Percentiles rank a stretch among this genome's conserved stretches.
phyloP scores from a whole-genome alignment of 768 basidiomycete genomes.

The Mrakia gelida region DNA sequence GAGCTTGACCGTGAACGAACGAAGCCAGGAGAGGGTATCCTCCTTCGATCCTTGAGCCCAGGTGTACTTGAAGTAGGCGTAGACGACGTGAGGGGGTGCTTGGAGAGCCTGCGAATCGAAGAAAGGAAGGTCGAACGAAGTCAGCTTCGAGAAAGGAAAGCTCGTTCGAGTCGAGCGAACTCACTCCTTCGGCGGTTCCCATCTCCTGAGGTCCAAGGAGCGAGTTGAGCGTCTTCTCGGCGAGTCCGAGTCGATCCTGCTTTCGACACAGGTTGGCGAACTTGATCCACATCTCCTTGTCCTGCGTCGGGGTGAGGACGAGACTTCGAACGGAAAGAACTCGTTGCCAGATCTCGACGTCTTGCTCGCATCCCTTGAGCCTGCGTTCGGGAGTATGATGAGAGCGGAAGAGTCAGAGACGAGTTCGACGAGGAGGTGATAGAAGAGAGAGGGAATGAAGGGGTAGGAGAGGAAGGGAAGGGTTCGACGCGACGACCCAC shows the following conservation, averaged over 20 bases:
- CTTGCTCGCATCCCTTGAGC: conserved; percentile 90
- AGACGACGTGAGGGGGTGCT: conserved; percentile 92
- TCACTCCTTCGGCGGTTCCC: conserved; percentile 32
- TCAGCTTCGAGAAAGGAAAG: neutral
- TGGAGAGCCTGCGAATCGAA: conserved; percentile 43
- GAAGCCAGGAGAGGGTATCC: conserved; percentile 75
- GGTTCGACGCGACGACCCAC: conserved; percentile 47
- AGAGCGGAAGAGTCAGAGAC: conserved; percentile 14
- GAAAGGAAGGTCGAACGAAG: neutral
- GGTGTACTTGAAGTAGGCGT: conserved; percentile 90
- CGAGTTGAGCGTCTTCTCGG: conserved; percentile 94
- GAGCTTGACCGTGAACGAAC: conserved; percentile 72
- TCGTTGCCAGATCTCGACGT: conserved; percentile 98
- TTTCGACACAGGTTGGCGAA: conserved; percentile 97
- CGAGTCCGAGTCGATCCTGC: conserved; percentile 85
- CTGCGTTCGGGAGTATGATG: conserved; percentile 46
- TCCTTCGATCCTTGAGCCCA: conserved; percentile 81
- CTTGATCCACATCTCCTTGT: conserved; percentile 97
- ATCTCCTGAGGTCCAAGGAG: conserved; percentile 63
- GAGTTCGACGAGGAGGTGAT: neutral
- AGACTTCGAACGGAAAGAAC: conserved; percentile 92
- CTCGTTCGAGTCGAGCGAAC: neutral
- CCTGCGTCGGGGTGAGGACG: conserved; percentile 86
- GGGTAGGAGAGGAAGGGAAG: neutral
- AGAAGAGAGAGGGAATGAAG: neutral